Base-by-base conservation (phyloP, 106 monocot genomes). In the Triglochin maritima region DNA sequence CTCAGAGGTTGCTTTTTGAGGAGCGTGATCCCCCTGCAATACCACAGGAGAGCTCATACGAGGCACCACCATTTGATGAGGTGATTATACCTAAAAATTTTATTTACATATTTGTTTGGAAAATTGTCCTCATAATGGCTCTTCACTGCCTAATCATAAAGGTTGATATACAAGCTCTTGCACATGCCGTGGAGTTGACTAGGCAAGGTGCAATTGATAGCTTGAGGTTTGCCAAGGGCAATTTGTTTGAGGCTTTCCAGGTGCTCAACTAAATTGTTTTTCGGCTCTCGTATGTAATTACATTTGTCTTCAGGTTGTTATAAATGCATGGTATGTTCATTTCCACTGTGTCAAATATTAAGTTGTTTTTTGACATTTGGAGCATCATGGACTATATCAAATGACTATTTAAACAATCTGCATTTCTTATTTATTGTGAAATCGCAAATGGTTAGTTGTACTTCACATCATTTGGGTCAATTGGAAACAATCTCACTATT, bases 141-240 rank as follows among this genome's bases (percentile, higher is more conserved):
- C 29, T 29, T 29, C 29, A 1, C 29, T 29, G 29, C 29, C 29
- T 29, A 29, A 29, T 29, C 16, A 47, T 77, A 68, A 72, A 98
- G 96, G 91, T 91, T 86, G 96, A 98, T 71, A 82, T 98, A 79
- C 96, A 98, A 86, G 88, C 96, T 60, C 91, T 98, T 69, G 96
- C 88, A 60, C 96, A 98, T 86, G 96, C 96, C 69, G 96, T 92
- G 66, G 91, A 84, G 68, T 63, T 98, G 69, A 98, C 96, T 66
- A 84, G 96, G 62, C 96, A 98, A 81, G 82, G 80, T 51, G 85
- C 96, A 54, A 71, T 98, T 63, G 96, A 92, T 68, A 98, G 96
- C 56, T 82, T 98, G 78, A 88, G 81, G 72, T 88, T 86, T 79
- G 86, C 86, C 14, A 98, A 86, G 81, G 96, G 96, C 45, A 80